phyloP scores from a whole-genome alignment of 257 asterid genomes.

The Nicotiana benthamiana region DNA sequence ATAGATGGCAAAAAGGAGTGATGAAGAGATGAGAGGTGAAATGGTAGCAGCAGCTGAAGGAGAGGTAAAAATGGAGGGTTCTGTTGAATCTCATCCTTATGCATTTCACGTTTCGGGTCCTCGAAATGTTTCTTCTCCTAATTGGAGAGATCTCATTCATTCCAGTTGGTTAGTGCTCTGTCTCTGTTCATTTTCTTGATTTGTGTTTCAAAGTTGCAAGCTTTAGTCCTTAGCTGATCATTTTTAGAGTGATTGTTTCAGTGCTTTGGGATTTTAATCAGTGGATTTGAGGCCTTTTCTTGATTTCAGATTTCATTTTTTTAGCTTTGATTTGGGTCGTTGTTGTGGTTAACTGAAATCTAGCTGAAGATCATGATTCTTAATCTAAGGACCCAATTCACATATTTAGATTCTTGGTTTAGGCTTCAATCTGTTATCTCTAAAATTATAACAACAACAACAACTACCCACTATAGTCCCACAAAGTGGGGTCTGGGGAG shows the following conservation, averaged over 20 bases:
- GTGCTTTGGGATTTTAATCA: not conserved
- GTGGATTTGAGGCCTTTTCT: not conserved
- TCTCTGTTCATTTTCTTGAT: not conserved
- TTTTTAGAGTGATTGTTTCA: not conserved
- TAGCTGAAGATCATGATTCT: not conserved
- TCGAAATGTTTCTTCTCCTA: slow-evolving; percentile 33
- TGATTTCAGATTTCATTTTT: not conserved
- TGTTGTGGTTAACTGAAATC: not conserved
- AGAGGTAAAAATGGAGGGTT: not conserved
- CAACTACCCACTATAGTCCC: too few species aligned
- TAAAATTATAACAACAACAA: too few species aligned
- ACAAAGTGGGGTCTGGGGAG: too few species aligned
- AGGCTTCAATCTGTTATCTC: not conserved
- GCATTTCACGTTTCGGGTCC: slow-evolving; percentile 44
- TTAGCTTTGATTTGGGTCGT: not conserved
- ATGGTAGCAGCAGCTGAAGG: slow-evolving; percentile 17
- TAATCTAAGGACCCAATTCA: not conserved
- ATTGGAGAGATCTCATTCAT: slow-evolving; percentile 34
- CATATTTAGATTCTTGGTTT: not conserved
- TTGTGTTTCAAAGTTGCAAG: not conserved
- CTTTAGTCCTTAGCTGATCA: not conserved
- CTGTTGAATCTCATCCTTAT: slow-evolving; percentile 23
- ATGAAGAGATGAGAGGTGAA: slow-evolving; percentile 31
- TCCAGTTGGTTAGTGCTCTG: slow-evolving; percentile 30
- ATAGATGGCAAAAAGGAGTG: slow-evolving; percentile 21